Evolutionary conservation across 371 early-diverging fungal genomes (phyloP), one percentile per base, ranked within the genome.

Genomic region (Mucor plumbeus): DNA sequence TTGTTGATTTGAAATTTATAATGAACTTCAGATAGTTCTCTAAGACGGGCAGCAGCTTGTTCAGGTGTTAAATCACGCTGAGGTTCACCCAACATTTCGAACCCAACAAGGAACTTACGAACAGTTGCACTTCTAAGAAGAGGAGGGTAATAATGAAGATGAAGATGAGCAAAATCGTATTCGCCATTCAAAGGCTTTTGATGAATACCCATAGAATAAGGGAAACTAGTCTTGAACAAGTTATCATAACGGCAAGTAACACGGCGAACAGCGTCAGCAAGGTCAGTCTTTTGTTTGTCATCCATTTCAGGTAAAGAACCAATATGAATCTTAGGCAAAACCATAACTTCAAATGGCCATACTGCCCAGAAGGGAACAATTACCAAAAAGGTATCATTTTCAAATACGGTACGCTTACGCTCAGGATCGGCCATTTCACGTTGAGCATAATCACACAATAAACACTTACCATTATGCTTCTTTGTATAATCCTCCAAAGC

Each of bases 101-200:
- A 98, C 14, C 97, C 98, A n/a, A 97, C 98, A 62, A 96, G 81
- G 80, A 96, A 98, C 80, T 98, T 98, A 62, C 92, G 91, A 44
- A 97, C 91, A 1, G 92, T 92, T 5, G 95, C 91, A 64, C 89
- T 92, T 65, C 97, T 81, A 65, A 98, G 78, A 19, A 97, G 83
- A 39, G 97, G 96, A 50, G 97, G 97, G 74, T 97, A 98, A 70
- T 95, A 97, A 73, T 98, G 97, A 43, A 96, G 44, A 74, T 97
- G 98, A 48, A 98, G 76, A 77, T 96, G 96, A 15, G 87, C 83
- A 35, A 67, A 69, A 10, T 78, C 74, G 17, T 83, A 72, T 38
- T 81, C 60, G 14, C 86, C 82, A 0, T 72, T 82, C 26, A 84
- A 79, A 3, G 95, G 94, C 8, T 94, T 87, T 65, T 93, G 93